Evolutionary conservation across 75 land plant genomes (phyloP), one percentile per base, ranked within the genome.

Genomic region (Pinus tabuliformis): DNA sequence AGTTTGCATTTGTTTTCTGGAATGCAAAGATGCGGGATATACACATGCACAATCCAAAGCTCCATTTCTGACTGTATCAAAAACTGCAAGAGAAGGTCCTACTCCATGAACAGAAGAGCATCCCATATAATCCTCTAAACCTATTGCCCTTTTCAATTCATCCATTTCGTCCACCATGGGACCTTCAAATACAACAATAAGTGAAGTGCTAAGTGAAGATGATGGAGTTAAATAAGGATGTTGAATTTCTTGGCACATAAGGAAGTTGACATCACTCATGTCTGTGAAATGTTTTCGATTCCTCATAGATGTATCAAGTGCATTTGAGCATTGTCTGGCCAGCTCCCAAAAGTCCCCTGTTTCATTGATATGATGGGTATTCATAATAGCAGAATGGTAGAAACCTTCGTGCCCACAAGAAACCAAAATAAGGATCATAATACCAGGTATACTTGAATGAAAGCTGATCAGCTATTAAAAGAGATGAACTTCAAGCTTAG

Each of bases 91-190:
- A 5, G 92, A 87, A 0, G 99, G 93, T 6, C 99, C 99, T 2
- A 95, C 86, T 1, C 99, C 99, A 70, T 97, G 99, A 52, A 85
- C 81, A 3, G 99, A 92, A 5, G 95, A 79, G 70, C 98, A 97
- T 0, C 95, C 98, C 11, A 97, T 62, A 70, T 80, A 89, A 76
- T 92, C 95, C 74, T 80, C 82, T 49, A 93, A 39, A 3, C 94
- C 97, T 0, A 92, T 22, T 17, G 77, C 81, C 33, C 71, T 58
- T 11, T 57, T 72, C 64, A 36, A 16, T 14, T 81, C 80, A 17
- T 57, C 72, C 11, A 81, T 17, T 0, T 80, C 77, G 16, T 86
- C 91, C 12, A 82, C 56, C 54, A 90, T 63, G 15, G 89, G 78
- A 24, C 89, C 93, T 59, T 89, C 88, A 75, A 97, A 97, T 13